These are phyloP conservation scores for Pinus tabuliformis DNA, from an alignment of 75 land plant genomes.

Conservation along the genomic window DNA sequence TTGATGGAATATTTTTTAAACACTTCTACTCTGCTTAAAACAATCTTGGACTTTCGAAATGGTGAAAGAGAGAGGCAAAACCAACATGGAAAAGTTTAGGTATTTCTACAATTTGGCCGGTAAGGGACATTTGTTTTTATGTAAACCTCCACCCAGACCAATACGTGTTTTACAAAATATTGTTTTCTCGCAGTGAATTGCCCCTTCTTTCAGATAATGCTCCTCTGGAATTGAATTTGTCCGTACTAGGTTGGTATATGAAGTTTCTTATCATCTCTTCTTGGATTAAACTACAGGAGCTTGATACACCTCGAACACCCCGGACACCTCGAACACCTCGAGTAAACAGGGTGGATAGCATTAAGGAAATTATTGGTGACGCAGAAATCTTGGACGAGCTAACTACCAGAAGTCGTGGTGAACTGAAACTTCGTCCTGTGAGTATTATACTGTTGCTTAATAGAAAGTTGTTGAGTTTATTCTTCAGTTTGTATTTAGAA, in stretches of 20 bases:
- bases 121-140: neutral
- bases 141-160: neutral
- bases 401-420: conserved; percentile 73
- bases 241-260: neutral
- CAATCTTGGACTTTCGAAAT: neutral
- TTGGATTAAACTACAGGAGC: neutral
- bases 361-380: conserved; percentile 31
- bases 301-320: conserved; percentile 8
- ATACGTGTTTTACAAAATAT: neutral
- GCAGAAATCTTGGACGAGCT: conserved; percentile 75
- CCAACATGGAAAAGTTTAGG: neutral
- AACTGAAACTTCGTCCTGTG: conserved; percentile 53
- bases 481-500: no score
- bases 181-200: neutral
- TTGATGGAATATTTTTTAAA: no score
- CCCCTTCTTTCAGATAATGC: neutral
- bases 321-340: conserved; percentile 8
- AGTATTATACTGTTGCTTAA: no score
- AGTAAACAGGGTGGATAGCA: conserved; percentile 5
- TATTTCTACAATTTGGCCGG: neutral
- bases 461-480: no score
- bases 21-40: neutral
- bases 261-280: neutral
- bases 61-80: neutral
- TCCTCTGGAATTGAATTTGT: neutral